Conservation (phyloP, 495 filamentous ascomycete genomes). For the Echria macrotheca region DNA sequence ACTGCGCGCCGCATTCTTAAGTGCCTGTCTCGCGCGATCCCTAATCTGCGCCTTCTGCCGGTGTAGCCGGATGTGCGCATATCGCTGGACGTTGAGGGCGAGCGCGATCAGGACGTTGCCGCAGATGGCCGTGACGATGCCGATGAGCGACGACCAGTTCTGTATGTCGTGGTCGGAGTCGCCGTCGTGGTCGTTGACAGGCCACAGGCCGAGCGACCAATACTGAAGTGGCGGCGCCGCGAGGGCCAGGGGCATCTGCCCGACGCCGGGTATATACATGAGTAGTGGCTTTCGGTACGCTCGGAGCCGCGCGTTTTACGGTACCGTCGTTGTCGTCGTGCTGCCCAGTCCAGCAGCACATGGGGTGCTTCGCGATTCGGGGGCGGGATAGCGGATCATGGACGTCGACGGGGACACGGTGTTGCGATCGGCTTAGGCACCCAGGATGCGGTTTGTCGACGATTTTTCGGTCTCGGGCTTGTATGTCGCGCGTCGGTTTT, state of each 20-base stretch:
- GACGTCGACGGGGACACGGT: slow-evolving; percentile 1
- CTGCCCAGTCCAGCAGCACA: slow-evolving; percentile 1
- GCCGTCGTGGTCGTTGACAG: slow-evolving; percentile 31
- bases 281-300: not conserved
- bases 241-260: not conserved
- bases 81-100: slow-evolving; percentile 93
- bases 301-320: not conserved
- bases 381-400: slow-evolving; percentile 5
- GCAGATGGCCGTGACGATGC: slow-evolving; percentile 83
- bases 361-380: slow-evolving; percentile 1
- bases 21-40: slow-evolving; percentile 50
- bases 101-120: slow-evolving; percentile 92
- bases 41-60: slow-evolving; percentile 30
- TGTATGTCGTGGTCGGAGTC: slow-evolving; percentile 45
- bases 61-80: slow-evolving; percentile 79
- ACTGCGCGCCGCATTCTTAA: slow-evolving; percentile 14
- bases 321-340: not conserved
- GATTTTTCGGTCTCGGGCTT: too few species aligned
- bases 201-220: slow-evolving; percentile 2
- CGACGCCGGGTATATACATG: slow-evolving; percentile 16
- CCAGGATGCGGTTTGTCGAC: not conserved
- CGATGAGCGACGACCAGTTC: slow-evolving; percentile 88
- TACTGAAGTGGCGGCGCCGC: slow-evolving; percentile 1
- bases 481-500: not conserved
- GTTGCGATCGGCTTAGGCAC: not conserved